These are phyloP conservation scores for Penicillium concentricum DNA, from an alignment of 2,329 filamentous ascomycete species.

Conservation along the genomic window DNA sequence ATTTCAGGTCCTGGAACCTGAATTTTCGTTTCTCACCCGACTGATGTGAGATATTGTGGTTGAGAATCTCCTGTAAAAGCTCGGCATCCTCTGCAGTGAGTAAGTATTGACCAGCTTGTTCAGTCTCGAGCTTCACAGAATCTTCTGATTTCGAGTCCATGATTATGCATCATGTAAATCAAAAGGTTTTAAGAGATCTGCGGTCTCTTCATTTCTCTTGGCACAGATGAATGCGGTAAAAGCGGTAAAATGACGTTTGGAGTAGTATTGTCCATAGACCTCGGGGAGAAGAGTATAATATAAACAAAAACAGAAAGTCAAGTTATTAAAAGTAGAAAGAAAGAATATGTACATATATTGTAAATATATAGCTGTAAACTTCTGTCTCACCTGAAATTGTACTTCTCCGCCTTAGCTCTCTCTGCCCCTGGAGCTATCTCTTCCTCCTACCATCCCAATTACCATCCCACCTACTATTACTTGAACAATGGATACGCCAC, in stretches of 20 bases:
- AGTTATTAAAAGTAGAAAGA: neutral
- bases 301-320: neutral
- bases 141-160: neutral
- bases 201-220: neutral
- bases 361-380: neutral
- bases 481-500: neutral
- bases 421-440: neutral
- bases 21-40: conserved; percentile 35
- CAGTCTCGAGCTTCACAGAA: neutral
- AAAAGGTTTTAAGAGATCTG: no score
- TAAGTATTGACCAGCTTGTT: conserved; percentile 42
- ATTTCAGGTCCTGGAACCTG: conserved; percentile 60
- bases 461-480: neutral
- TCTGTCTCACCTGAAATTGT: neutral
- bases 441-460: no score
- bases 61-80: conserved; percentile 46
- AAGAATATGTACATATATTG: neutral
- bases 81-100: conserved; percentile 52
- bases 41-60: conserved; percentile 40
- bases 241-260: neutral
- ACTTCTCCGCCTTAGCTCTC: neutral
- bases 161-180: neutral
- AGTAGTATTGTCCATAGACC: no score
- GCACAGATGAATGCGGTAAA: neutral
- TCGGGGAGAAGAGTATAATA: neutral